Evolutionary conservation across 164 flowering plant genomes (phyloP).

Genomic region (Liriodendron chinense): DNA sequence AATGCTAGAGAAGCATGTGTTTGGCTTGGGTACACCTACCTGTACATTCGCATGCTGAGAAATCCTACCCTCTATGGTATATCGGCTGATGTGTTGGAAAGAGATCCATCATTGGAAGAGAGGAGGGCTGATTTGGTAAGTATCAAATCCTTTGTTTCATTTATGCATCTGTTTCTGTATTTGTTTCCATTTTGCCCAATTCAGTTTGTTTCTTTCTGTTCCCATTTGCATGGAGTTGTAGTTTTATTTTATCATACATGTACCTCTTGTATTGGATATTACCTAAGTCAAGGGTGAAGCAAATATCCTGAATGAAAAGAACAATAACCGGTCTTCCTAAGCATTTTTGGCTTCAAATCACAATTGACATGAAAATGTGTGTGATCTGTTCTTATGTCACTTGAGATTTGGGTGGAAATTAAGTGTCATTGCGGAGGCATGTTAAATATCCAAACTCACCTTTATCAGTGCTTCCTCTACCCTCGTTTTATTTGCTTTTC

Average conservation of each 20-base stretch:
- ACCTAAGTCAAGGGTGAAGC: too few relatives aligned
- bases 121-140: constrained; percentile 95
- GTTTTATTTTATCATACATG: background rate
- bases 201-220: background rate
- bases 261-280: too few relatives aligned
- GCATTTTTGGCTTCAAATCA: too few relatives aligned
- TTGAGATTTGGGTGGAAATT: too few relatives aligned
- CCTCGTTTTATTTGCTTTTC: too few relatives aligned
- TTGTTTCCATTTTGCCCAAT: background rate
- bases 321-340: too few relatives aligned
- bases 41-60: constrained; percentile 86
- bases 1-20: constrained; percentile 94
- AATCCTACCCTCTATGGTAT: constrained; percentile 89
- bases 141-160: background rate
- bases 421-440: too few relatives aligned
- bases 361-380: too few relatives aligned
- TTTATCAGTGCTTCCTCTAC: too few relatives aligned
- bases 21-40: constrained; percentile 94
- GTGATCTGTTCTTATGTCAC: too few relatives aligned
- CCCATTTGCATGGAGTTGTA: background rate
- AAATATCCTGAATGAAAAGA: too few relatives aligned
- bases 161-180: background rate
- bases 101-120: constrained; percentile 69
- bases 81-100: constrained; percentile 55
- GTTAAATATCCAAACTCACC: too few relatives aligned